phyloP scores from a whole-genome alignment of 2,329 filamentous ascomycete genomes.

The Fusarium oligoseptatum region DNA sequence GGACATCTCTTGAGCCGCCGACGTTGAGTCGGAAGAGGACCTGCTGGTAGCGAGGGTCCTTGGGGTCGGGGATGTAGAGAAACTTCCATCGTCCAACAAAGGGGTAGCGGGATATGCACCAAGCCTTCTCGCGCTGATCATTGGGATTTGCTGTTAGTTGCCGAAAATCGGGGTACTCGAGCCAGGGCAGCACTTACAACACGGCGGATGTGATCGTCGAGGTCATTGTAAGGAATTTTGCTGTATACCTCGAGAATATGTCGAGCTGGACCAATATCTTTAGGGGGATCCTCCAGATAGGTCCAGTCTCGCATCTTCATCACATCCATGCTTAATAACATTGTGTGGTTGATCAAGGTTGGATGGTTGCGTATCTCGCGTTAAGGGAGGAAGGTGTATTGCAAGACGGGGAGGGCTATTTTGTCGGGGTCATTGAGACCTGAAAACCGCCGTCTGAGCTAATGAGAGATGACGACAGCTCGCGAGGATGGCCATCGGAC shows the following conservation, averaged over 20 bases:
- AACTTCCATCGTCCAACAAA: constrained; percentile 66
- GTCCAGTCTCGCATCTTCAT: constrained; percentile 57
- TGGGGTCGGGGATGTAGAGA: constrained; percentile 56
- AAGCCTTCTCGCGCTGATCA: constrained; percentile 60
- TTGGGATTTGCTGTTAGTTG: constrained; percentile 21
- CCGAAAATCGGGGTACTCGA: not conserved
- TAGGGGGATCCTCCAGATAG: constrained; percentile 54
- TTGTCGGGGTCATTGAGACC: constrained; percentile 36
- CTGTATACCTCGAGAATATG: constrained; percentile 56
- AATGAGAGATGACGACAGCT: constrained; percentile 12
- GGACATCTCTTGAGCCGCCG: constrained; percentile 53
- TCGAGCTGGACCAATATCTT: constrained; percentile 53
- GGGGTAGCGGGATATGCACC: constrained; percentile 59
- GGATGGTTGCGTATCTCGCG: constrained; percentile 1
- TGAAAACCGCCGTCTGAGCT: constrained; percentile 16
- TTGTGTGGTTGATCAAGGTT: constrained; percentile 17
- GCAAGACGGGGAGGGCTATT: constrained; percentile 8
- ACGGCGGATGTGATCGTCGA: constrained; percentile 53
- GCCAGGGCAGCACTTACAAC: constrained; percentile 48
- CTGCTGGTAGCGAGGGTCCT: constrained; percentile 58
- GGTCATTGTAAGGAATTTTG: constrained; percentile 51
- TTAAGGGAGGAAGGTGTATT: constrained; percentile 5
- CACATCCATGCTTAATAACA: constrained; percentile 47
- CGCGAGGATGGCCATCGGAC: constrained; percentile 21
- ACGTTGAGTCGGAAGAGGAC: constrained; percentile 58